Evolutionary conservation across 2,329 filamentous ascomycete species (phyloP).

Genomic region (Colletotrichum falcatum): DNA sequence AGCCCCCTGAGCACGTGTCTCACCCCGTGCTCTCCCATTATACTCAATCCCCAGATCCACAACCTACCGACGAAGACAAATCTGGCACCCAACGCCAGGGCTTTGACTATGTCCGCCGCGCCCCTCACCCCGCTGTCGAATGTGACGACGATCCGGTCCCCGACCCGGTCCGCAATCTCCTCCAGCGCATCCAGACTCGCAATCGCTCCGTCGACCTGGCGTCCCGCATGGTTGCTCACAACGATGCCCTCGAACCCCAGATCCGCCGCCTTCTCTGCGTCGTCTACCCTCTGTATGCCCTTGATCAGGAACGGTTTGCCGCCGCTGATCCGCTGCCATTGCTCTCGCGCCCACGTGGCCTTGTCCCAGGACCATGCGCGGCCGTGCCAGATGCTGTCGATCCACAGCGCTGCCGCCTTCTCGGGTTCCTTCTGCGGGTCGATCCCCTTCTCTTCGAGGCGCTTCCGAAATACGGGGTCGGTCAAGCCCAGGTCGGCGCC

Average conservation of each 20-base stretch:
- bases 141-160: constrained; percentile 49
- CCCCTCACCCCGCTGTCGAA: constrained; percentile 63
- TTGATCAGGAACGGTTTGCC: constrained; percentile 71
- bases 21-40: constrained; percentile 36
- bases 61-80: constrained; percentile 70
- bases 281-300: constrained; percentile 70
- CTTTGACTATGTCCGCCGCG: constrained; percentile 70
- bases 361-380: constrained; percentile 73
- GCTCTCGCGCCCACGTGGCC: constrained; percentile 68
- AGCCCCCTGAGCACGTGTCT: constrained; percentile 45
- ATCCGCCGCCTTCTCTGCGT: constrained; percentile 68
- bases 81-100: constrained; percentile 67
- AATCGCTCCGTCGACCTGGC: constrained; percentile 60
- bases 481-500: constrained; percentile 69
- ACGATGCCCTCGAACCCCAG: constrained; percentile 70
- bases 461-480: constrained; percentile 69
- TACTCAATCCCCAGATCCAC: constrained; percentile 60
- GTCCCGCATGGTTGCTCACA: constrained; percentile 70
- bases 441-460: constrained; percentile 63
- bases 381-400: constrained; percentile 73
- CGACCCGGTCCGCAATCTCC: constrained; percentile 56
- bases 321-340: constrained; percentile 69
- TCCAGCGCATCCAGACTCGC: constrained; percentile 60
- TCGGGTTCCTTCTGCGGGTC: constrained; percentile 58
- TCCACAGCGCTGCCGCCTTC: constrained; percentile 70